Evolutionary conservation across 2,329 filamentous ascomycete genomes (phyloP).

Genomic region (Exophiala sp.): DNA sequence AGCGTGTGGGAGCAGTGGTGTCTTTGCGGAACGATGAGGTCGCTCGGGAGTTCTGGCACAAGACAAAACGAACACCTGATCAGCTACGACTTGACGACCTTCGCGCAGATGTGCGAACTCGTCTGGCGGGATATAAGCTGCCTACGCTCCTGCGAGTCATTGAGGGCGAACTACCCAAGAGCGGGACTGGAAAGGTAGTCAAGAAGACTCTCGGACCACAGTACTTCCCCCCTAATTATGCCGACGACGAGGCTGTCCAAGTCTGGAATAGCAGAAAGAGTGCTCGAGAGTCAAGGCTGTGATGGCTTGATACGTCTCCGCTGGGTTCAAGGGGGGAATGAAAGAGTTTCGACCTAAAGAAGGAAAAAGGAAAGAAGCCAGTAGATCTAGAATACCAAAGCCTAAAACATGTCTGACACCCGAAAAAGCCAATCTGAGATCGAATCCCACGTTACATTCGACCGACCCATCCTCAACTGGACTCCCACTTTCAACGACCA

Average conservation of each 20-base stretch:
- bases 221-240: slow-evolving; percentile 36
- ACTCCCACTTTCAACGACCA: background rate
- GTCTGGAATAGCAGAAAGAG: slow-evolving; percentile 28
- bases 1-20: slow-evolving; percentile 44
- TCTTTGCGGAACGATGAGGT: slow-evolving; percentile 27
- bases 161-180: slow-evolving; percentile 45
- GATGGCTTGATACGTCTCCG: background rate
- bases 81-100: slow-evolving; percentile 39
- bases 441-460: too few relatives aligned
- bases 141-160: slow-evolving; percentile 44
- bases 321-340: background rate
- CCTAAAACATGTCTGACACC: background rate
- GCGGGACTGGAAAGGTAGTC: slow-evolving; percentile 46
- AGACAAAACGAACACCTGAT: slow-evolving; percentile 12
- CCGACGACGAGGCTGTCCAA: slow-evolving; percentile 30
- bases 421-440: background rate
- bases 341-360: background rate
- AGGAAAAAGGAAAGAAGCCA: background rate
- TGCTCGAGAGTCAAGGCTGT: slow-evolving; percentile 19
- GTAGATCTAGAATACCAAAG: background rate
- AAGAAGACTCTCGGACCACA: slow-evolving; percentile 43
- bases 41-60: slow-evolving; percentile 23
- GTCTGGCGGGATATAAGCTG: slow-evolving; percentile 46
- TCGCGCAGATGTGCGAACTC: slow-evolving; percentile 40
- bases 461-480: background rate